A percentile compares a stretch with the other conserved stretches of the same genome.
phyloP scores from a whole-genome alignment of 352 stramenopile genomes.

The Phytopythium oedochilum region DNA sequence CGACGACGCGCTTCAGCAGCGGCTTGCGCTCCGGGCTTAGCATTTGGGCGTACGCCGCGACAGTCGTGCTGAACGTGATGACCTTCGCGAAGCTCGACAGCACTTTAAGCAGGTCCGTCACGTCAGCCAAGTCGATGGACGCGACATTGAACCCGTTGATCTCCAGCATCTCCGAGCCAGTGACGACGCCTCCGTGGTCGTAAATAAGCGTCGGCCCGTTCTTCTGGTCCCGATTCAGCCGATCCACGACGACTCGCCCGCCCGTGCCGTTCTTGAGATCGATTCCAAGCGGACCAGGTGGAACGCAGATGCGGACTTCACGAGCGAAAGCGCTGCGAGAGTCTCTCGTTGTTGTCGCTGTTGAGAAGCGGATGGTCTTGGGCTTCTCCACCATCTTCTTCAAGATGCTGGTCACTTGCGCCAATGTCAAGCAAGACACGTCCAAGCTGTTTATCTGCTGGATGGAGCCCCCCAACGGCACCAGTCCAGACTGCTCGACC shows the following conservation, averaged over 20 bases:
- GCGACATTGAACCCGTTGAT: slow-evolving; percentile 48
- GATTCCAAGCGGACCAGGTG: slow-evolving; percentile 42
- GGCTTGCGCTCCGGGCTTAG: slow-evolving; percentile 11
- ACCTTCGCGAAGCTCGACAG: slow-evolving; percentile 39
- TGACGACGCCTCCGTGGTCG: slow-evolving; percentile 39
- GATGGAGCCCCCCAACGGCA: slow-evolving; percentile 36
- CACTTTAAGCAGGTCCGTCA: slow-evolving; percentile 31
- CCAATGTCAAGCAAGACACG: slow-evolving; percentile 40
- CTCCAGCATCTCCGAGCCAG: slow-evolving; percentile 40
- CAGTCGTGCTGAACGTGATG: slow-evolving; percentile 54
- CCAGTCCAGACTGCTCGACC: slow-evolving; percentile 26
- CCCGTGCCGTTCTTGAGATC: slow-evolving; percentile 39
- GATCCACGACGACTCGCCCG: slow-evolving; percentile 41
- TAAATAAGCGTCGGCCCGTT: slow-evolving; percentile 29
- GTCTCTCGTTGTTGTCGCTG: slow-evolving; percentile 1
- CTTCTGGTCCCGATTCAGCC: slow-evolving; percentile 27
- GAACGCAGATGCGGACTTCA: slow-evolving; percentile 29
- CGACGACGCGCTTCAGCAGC: slow-evolving; percentile 10
- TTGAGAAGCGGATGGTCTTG: slow-evolving; percentile 35
- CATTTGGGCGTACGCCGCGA: slow-evolving; percentile 28
- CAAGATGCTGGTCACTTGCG: slow-evolving; percentile 31
- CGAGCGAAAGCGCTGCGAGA: slow-evolving; percentile 14
- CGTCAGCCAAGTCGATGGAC: slow-evolving; percentile 23
- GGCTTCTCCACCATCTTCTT: slow-evolving; percentile 34
- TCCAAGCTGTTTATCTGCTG: slow-evolving; percentile 46